Evolutionary conservation across 106 monocot genomes (phyloP).

Genomic region (Xerophyta viscosa): DNA sequence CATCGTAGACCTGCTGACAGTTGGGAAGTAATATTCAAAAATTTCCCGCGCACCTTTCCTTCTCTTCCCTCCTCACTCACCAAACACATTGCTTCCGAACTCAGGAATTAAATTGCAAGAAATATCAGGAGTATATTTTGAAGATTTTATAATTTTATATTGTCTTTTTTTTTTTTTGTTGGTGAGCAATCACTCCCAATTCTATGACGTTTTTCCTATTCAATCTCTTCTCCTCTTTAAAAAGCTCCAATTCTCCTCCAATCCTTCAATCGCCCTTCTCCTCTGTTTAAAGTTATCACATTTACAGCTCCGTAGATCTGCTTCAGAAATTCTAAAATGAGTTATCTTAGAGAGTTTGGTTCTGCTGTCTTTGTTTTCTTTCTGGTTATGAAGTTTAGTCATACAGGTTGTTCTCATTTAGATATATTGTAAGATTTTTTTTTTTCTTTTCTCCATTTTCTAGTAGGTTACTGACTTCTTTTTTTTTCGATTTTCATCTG

Average conservation of each 20-base stretch:
- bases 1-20: conserved; percentile 18
- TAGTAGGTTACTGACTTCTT: no score
- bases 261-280: conserved; percentile 4
- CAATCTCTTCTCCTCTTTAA: conserved; percentile 11
- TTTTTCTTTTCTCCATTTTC: not conserved
- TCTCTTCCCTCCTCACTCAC: conserved; percentile 27
- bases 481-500: not conserved
- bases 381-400: conserved; percentile 21
- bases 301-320: no score
- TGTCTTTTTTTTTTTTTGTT: conserved; percentile 25
- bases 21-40: conserved; percentile 24
- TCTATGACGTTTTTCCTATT: not conserved
- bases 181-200: conserved; percentile 23
- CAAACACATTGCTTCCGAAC: conserved; percentile 66
- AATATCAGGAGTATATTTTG: conserved; percentile 1
- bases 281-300: not conserved
- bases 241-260: not conserved
- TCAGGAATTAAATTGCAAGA: conserved; percentile 36
- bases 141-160: no score
- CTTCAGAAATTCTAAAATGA: no score
- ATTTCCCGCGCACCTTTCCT: conserved; percentile 27
- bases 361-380: conserved; percentile 12
- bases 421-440: not conserved
- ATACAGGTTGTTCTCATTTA: conserved; percentile 30
- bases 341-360: conserved; percentile 4